Evolutionary conservation across 805 yeast species (phyloP).

Genomic region (Wickerhamiella sorbophila): DNA sequence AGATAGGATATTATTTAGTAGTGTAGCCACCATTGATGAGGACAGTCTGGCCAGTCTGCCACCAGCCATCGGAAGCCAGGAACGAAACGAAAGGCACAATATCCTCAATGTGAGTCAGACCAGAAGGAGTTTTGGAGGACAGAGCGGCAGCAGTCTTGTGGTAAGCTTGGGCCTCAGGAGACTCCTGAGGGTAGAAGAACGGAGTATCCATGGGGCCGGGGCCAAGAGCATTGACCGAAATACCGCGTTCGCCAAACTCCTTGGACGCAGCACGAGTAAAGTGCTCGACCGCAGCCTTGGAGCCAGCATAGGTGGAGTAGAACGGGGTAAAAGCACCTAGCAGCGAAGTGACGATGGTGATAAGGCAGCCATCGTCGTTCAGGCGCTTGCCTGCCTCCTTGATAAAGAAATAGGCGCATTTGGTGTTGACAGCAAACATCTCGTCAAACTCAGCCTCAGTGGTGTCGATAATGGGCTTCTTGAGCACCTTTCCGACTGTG

Average conservation of each 20-base stretch:
- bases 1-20: constrained; percentile 22
- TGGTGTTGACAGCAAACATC: constrained; percentile 42
- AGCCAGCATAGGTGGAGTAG: constrained; percentile 57
- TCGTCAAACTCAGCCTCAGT: constrained; percentile 40
- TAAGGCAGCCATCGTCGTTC: constrained; percentile 39
- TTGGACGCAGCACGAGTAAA: constrained; percentile 55
- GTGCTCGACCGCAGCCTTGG: constrained; percentile 64
- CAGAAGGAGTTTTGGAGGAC: constrained; percentile 23
- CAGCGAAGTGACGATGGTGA: constrained; percentile 46
- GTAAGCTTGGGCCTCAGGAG: constrained; percentile 36
- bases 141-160: constrained; percentile 35
- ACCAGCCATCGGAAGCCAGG: constrained; percentile 48
- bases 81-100: constrained; percentile 50
- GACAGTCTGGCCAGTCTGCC: constrained; percentile 60
- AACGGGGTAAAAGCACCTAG: constrained; percentile 50
- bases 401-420: constrained; percentile 46
- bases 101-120: constrained; percentile 44
- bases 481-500: constrained; percentile 52
- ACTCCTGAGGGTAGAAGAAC: constrained; percentile 52
- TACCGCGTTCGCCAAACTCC: constrained; percentile 57
- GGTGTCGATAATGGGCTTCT: constrained; percentile 42
- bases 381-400: constrained; percentile 40
- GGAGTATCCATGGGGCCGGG: constrained; percentile 67
- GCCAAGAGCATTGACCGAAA: constrained; percentile 56
- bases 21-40: constrained; percentile 54